These are phyloP conservation scores for Planoprotostelium fungivorum DNA, from an alignment of 78 protist genomes.

Conservation along the genomic window DNA sequence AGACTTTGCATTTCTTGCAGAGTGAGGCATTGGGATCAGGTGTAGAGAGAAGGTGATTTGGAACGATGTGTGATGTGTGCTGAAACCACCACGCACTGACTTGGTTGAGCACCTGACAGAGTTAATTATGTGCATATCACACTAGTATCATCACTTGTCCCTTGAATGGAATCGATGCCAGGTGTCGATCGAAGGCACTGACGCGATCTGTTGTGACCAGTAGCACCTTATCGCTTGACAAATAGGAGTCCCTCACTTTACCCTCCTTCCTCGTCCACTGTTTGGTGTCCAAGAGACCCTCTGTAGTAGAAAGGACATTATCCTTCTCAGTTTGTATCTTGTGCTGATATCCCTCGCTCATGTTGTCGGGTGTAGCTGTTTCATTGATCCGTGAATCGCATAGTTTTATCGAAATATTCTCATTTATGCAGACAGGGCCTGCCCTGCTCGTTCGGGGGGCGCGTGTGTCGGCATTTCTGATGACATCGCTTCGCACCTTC, in stretches of 20 bases:
- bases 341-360: no score
- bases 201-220: slow-evolving; percentile 18
- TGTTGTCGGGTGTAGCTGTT: no score
- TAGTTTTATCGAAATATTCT: no score
- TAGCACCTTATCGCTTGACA: neutral
- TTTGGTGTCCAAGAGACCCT: neutral
- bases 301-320: neutral
- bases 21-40: slow-evolving; percentile 21
- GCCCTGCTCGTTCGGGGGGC: no score
- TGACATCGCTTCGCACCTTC: no score
- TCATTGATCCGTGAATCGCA: no score
- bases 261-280: slow-evolving; percentile 8
- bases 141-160: slow-evolving; percentile 5
- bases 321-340: no score
- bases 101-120: slow-evolving; percentile 3
- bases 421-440: no score
- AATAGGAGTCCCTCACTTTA: slow-evolving; percentile 17
- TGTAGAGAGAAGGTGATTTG: slow-evolving; percentile 1
- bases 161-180: slow-evolving; percentile 25
- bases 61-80: slow-evolving; percentile 12
- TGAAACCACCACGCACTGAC: slow-evolving; percentile 36
- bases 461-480: no score
- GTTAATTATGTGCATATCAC: neutral
- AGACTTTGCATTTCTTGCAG: neutral
- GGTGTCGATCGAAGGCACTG: slow-evolving; percentile 15